Evolutionary conservation across 176 grass and related monocot species (phyloP).

Genomic region (Musa troglodytarum): DNA sequence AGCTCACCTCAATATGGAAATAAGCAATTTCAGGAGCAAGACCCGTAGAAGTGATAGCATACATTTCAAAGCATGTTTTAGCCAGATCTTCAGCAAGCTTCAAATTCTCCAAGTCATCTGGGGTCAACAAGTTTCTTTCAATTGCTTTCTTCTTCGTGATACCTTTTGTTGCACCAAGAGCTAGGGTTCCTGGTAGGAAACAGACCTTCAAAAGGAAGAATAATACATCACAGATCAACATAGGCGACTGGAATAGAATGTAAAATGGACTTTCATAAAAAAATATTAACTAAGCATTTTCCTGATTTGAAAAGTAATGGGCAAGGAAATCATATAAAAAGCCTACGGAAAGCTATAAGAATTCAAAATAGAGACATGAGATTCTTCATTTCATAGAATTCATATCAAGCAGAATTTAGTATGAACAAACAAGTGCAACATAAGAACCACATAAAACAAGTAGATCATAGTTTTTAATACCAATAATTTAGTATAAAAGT

Average conservation of each 20-base stretch:
- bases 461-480: too few species aligned
- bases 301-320: background rate
- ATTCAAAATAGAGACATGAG: too few species aligned
- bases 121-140: constrained; percentile 54
- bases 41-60: constrained; percentile 85
- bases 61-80: constrained; percentile 96
- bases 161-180: constrained; percentile 92
- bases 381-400: too few species aligned
- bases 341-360: too few species aligned
- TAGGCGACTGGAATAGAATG: background rate
- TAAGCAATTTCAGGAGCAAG: constrained; percentile 97
- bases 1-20: constrained; percentile 74
- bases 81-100: constrained; percentile 91
- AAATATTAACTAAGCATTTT: background rate
- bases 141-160: constrained; percentile 74
- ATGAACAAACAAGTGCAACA: too few species aligned
- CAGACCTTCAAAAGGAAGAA: constrained; percentile 59
- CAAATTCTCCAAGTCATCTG: constrained; percentile 82
- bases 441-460: too few species aligned
- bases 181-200: constrained; percentile 93
- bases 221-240: background rate
- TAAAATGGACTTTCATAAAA: background rate
- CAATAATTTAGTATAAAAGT: too few species aligned
- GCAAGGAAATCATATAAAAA: too few species aligned
- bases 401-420: too few species aligned